Evolutionary conservation across 768 basidiomycete species (phyloP).

Genomic region (Lentinula sp.): DNA sequence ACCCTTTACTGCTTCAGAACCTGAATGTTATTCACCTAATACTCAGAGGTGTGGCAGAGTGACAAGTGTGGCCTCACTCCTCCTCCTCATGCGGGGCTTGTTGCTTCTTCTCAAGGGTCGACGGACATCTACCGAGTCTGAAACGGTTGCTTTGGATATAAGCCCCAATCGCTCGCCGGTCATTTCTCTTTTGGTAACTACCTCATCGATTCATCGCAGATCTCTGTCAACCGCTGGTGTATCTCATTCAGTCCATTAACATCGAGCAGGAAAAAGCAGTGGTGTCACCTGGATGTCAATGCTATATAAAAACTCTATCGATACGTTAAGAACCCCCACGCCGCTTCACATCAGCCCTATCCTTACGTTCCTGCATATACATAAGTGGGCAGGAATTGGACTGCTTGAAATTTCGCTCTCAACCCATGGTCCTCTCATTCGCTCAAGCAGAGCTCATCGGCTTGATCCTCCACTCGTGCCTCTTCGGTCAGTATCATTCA

Average conservation of each 20-base stretch:
- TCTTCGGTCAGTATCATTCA: neutral
- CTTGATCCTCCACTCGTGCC: neutral
- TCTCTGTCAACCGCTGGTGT: neutral
- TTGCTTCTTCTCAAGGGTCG: neutral
- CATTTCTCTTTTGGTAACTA: neutral
- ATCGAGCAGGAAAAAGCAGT: too few relatives aligned
- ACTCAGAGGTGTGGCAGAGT: too few relatives aligned
- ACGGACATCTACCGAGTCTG: neutral
- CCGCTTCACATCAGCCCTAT: neutral
- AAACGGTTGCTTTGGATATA: neutral
- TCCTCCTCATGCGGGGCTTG: too few relatives aligned
- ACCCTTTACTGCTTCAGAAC: too few relatives aligned
- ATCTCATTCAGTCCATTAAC: neutral
- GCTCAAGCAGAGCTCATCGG: constrained; percentile 5
- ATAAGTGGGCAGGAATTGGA: neutral
- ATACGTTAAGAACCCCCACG: too few relatives aligned
- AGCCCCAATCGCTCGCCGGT: neutral
- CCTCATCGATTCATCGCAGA: neutral
- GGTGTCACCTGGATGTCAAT: too few relatives aligned
- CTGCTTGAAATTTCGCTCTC: neutral
- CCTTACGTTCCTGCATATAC: neutral
- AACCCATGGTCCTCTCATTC: neutral
- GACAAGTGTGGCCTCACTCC: too few relatives aligned
- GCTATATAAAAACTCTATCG: too few relatives aligned
- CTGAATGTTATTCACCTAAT: too few relatives aligned